Conservation (phyloP, 352 stramenopile species). For the Phytophthora pisi region DNA sequence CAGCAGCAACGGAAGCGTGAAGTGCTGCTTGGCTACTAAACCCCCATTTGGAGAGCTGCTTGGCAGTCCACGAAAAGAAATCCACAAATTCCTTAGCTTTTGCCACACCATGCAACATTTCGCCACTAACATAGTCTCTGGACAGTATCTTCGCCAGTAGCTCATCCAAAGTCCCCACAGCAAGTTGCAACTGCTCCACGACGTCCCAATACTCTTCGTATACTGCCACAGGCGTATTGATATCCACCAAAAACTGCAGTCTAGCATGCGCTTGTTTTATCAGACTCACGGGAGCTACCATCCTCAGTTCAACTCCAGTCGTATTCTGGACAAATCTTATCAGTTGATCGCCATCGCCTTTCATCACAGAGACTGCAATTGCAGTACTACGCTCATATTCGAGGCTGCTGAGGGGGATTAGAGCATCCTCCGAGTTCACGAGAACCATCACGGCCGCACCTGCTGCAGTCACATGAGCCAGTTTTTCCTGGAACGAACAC, state of each 20-base stretch:
- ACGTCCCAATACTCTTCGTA: slow-evolving; percentile 41
- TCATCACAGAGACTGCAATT: slow-evolving; percentile 32
- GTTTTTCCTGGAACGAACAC: slow-evolving; percentile 51
- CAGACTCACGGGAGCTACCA: not conserved
- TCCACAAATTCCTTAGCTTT: slow-evolving; percentile 14
- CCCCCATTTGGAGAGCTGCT: slow-evolving; percentile 22
- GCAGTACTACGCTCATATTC: slow-evolving; percentile 22
- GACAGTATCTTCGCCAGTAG: slow-evolving; percentile 24
- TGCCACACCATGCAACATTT: not conserved
- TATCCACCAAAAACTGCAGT: slow-evolving; percentile 40
- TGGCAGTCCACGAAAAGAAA: slow-evolving; percentile 32
- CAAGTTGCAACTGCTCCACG: slow-evolving; percentile 9
- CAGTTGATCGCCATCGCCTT: slow-evolving; percentile 35
- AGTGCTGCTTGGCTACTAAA: slow-evolving; percentile 34
- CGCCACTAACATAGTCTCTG: slow-evolving; percentile 1
- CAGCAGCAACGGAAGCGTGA: slow-evolving; percentile 33
- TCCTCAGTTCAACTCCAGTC: not conserved
- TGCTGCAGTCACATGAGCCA: slow-evolving; percentile 26
- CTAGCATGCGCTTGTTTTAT: slow-evolving; percentile 36
- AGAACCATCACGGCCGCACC: slow-evolving; percentile 40
- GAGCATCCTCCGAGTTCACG: slow-evolving; percentile 43
- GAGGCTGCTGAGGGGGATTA: slow-evolving; percentile 34
- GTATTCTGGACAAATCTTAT: slow-evolving; percentile 15
- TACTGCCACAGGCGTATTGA: slow-evolving; percentile 37
- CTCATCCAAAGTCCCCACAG: slow-evolving; percentile 26